Conservation (phyloP, 2,329 filamentous ascomycete species). For the Septoria linicola region DNA sequence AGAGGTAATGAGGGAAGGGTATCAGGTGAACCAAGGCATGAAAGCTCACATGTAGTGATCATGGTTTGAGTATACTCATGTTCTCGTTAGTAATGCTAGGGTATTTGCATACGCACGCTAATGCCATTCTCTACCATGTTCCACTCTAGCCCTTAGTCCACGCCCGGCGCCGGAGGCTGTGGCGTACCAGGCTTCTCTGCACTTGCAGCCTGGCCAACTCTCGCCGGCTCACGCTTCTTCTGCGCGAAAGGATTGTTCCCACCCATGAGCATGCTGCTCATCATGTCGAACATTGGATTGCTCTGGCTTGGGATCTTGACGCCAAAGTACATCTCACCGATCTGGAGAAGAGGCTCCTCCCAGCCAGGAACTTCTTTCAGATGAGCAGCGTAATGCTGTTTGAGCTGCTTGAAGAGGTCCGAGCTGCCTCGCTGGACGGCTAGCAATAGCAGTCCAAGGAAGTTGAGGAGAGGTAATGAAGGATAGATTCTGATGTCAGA, state of each 20-base stretch:
- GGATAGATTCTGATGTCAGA: conserved; percentile 79
- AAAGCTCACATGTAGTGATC: too few species aligned
- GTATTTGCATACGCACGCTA: conserved; percentile 7
- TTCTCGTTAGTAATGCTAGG: conserved; percentile 1
- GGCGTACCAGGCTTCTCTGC: conserved; percentile 30
- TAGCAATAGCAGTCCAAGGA: conserved; percentile 79
- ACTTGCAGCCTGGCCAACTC: conserved; percentile 45
- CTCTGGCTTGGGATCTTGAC: conserved; percentile 85
- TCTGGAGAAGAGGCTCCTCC: conserved; percentile 75
- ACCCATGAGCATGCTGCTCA: conserved; percentile 90
- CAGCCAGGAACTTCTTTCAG: conserved; percentile 71
- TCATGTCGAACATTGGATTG: conserved; percentile 96
- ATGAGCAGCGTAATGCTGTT: conserved; percentile 74
- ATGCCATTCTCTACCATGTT: neutral
- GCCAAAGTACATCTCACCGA: conserved; percentile 96
- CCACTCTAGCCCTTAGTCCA: conserved; percentile 29
- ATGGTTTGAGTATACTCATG: too few species aligned
- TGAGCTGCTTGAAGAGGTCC: conserved; percentile 78
- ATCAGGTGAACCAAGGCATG: too few species aligned
- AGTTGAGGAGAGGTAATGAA: conserved; percentile 90
- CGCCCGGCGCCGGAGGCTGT: conserved; percentile 37
- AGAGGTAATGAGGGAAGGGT: too few species aligned
- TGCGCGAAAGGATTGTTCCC: conserved; percentile 57
- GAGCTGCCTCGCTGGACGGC: conserved; percentile 75
- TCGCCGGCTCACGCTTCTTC: conserved; percentile 47